Base-by-base conservation (phyloP, 208 protist genomes). In the Acanthamoeba triangularis region DNA sequence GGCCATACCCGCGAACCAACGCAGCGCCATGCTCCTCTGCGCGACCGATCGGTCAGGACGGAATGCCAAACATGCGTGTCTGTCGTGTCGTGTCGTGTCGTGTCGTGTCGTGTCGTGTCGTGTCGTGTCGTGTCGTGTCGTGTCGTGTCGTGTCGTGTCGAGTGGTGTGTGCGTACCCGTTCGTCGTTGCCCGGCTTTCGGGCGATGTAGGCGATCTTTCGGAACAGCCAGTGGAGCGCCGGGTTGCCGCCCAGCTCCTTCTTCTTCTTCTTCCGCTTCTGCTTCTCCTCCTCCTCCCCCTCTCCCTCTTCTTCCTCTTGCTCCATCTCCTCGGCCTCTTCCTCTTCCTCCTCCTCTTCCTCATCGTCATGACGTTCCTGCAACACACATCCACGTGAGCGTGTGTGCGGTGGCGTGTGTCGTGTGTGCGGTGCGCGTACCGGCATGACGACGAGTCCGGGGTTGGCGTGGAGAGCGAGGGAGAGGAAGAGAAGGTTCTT, bases 401-500 rank as follows among this genome's bases (percentile, higher is more conserved):
- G 59, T 56, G 52, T 56, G 59, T 63, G 7, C 0, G 7, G 5
- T 25, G 4, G 30, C 3, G 30, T 37, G 14, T 30, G 54, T 4
- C 7, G 59, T 63, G 59, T n/a, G 65, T 72, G 8, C 0, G 11
- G 8, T 37, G 14, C 0, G 20, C 16, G 74, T 28, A 82, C 74
- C 74, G 44, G 33, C 18, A 82, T 28, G 41, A 82, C 74, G 18
- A 82, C 41, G 33, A 82, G 74, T 1, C 74, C 33, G 18, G 74
- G 85, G 33, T 92, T 92, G 85, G 85, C 63, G 30, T 92, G 63
- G 37, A 92, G 37, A 14, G 85, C 63, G 41, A 92, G 54, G 3
- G 85, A 92, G 54, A 92, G 85, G 85, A 92, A 92, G 33, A 92
- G 47, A 3, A 92, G 85, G 63, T 92, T 92, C 85, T 92, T 92